Evolutionary conservation across 176 grass and related monocot genomes (phyloP), one percentile per base, ranked within the genome.

Genomic region (Puccinellia tenuiflora): DNA sequence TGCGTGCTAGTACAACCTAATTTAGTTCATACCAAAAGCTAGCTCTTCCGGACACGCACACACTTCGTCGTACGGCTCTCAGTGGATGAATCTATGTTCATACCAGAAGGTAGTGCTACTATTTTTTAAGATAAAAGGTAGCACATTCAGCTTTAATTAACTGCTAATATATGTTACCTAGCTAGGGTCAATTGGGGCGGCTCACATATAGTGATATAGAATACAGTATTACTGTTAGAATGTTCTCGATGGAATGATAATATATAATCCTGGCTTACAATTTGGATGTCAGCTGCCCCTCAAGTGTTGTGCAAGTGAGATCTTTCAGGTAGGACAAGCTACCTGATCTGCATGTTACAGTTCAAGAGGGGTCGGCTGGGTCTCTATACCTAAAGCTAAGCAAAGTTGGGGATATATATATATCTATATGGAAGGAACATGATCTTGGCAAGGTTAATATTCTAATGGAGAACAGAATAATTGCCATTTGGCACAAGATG

Each of bases 371-470:
- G 70, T 16, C 43, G 70, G n/a, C n/a, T n/a, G n/a, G 70, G 15
- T 46, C 64, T 38, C 40, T 73, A 73, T 43, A 73, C 70, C 70
- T 73, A 73, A 90, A 90, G 80, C 84, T 86, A 90, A 29, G 79
- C 73, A 90, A 90, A 82, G 84, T 86, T 75, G 57, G 78, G 83
- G 24, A 28, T 35, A 67, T 71, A 56, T 77, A n/a, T 64, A 0
- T 55, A 22, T 20, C n/a, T n/a, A n/a, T n/a, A n/a, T n/a, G 28
- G 28, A 45, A 76, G 81, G 79, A 90, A 83, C 84, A 90, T 83
- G 84, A 86, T 90, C 88, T 90, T 59, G 47, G 75, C 45, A 78
- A 83, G 80, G 79, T 86, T 43, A 69, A 60, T 90, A 90, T 90
- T 86, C 88, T 90, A 83, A 56, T 82, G 63, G 74, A 56, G 46